Evolutionary conservation across 768 basidiomycete species (phyloP), one percentile per base, ranked within the genome.

Genomic region (Rhizopogon vinicolor): DNA sequence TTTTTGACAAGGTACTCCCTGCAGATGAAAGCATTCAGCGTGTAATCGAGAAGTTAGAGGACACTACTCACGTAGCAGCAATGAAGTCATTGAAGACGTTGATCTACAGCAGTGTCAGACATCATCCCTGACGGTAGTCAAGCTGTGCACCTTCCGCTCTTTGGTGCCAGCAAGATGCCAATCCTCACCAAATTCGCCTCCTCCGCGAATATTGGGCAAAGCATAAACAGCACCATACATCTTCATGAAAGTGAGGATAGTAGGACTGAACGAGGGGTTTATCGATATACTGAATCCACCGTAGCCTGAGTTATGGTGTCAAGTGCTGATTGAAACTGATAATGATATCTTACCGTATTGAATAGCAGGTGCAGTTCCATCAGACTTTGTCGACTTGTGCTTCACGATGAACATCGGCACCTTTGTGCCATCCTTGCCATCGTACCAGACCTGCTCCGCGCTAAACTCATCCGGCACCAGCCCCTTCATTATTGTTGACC

Each of bases 401-500:
- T 84, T 79, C 19, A 91, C 87, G 58, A 93, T 78, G 63, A 91
- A 93, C 91, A 93, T 92, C 1, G 91, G 91, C 37, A 93, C 75
- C 52, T 77, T 79, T 5, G 89, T 91, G 1, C 89, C 89, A 63
- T 93, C 91, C 67, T 86, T 88, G 69, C 84, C 85, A 18, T 75
- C 67, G 63, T 85, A 93, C 86, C 91, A 93, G 18, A 91, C 86
- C 71, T 93, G 91, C 55, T 78, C 77, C 33, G 83, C 74, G 31
- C 81, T 74, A 60, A 93, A 93, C 44, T 93, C 88, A 7, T 84
- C 79, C 0, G 82, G 74, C 49, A 78, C 74, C 37, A 93, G 71
- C 3, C 85, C 87, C 19, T 75, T 76, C 13, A 91, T 78, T 41
- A 76, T 64, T 1, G 84, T 84, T 33, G 78, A 74, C 51, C 83